These are phyloP conservation scores for Talaromyces funiculosus DNA, from an alignment of 2,329 filamentous ascomycete genomes.

Conservation along the genomic window DNA sequence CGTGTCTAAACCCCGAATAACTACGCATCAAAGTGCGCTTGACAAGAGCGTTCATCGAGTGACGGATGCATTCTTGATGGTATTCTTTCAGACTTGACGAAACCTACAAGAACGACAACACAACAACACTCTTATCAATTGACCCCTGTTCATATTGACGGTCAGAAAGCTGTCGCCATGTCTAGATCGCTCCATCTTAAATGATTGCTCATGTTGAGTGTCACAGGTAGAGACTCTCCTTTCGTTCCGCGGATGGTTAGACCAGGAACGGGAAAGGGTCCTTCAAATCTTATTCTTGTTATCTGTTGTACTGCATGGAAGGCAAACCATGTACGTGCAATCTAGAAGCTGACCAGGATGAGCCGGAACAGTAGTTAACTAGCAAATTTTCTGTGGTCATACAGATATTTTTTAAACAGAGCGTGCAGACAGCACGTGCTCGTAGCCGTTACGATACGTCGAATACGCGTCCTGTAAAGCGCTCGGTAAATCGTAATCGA, in stretches of 20 bases:
- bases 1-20: not conserved
- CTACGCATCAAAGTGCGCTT: not conserved
- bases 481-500: not conserved
- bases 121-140: not conserved
- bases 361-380: not conserved
- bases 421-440: not conserved
- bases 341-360: not conserved
- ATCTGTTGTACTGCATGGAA: not conserved
- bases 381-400: too few relatives aligned
- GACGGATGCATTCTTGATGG: not conserved
- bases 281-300: not conserved
- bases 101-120: not conserved
- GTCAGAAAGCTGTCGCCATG: not conserved
- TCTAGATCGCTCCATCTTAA: not conserved
- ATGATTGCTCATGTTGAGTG: not conserved
- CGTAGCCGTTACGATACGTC: not conserved
- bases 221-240: not conserved
- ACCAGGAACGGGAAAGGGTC: not conserved
- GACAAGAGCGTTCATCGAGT: not conserved
- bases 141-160: not conserved
- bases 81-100: not conserved
- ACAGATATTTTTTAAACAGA: not conserved
- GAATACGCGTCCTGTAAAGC: not conserved
- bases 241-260: not conserved
- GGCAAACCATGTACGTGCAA: not conserved